Percentiles rank a stretch among this genome's conserved stretches.
phyloP scores from a whole-genome alignment of 2,329 filamentous ascomycete genomes.

The Nemania abortiva region DNA sequence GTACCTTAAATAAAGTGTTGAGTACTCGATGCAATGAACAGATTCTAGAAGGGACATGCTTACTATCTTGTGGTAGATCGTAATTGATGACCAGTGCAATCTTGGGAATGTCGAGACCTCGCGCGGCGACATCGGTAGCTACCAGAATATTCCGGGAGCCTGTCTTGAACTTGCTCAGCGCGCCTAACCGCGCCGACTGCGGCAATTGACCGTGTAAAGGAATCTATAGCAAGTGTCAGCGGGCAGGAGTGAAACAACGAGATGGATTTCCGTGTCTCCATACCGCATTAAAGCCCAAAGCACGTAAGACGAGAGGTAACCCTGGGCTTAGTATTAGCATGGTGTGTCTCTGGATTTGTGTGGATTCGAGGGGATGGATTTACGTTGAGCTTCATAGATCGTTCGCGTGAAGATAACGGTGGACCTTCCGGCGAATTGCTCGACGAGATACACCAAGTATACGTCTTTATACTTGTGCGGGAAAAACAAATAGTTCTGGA shows the following conservation, averaged over 20 bases:
- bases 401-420: slow-evolving; percentile 93
- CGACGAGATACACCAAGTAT: slow-evolving; percentile 86
- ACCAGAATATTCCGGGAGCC: slow-evolving; percentile 87
- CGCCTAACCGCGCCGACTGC: slow-evolving; percentile 86
- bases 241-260: too few relatives aligned
- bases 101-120: slow-evolving; percentile 92
- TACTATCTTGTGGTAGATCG: slow-evolving; percentile 32
- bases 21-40: neutral
- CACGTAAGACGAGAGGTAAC: slow-evolving; percentile 4
- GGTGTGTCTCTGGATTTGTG: too few relatives aligned
- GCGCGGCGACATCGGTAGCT: slow-evolving; percentile 80
- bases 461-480: slow-evolving; percentile 90
- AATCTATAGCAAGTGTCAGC: neutral
- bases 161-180: slow-evolving; percentile 89
- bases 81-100: slow-evolving; percentile 90
- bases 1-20: slow-evolving; percentile 58
- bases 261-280: neutral
- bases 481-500: slow-evolving; percentile 70
- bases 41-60: neutral
- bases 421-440: slow-evolving; percentile 87
- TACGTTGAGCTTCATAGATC: slow-evolving; percentile 83
- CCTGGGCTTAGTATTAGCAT: slow-evolving; percentile 4
- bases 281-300: slow-evolving; percentile 10
- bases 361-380: neutral
- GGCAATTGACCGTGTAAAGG: slow-evolving; percentile 74